Conservation (phyloP, 2,329 filamentous ascomycete species). For the Ascochyta clinopodiicola region DNA sequence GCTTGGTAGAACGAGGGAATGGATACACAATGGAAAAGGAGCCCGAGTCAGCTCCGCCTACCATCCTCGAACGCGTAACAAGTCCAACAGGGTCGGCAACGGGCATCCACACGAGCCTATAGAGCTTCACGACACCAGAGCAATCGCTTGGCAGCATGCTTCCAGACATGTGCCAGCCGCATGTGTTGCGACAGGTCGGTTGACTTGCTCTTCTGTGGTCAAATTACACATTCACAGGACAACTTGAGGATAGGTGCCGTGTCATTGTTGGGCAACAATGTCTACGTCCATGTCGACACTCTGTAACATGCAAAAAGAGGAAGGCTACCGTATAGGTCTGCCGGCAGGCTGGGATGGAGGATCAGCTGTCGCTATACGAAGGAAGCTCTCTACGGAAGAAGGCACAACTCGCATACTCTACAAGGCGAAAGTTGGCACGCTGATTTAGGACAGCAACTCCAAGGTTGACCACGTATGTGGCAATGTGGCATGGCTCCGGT, state of each 20-base stretch:
- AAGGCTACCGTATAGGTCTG: slow-evolving; percentile 13
- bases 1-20: slow-evolving; percentile 73
- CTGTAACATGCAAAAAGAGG: slow-evolving; percentile 4
- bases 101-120: slow-evolving; percentile 30
- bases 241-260: neutral
- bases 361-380: slow-evolving; percentile 15
- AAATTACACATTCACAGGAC: neutral
- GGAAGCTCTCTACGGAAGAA: slow-evolving; percentile 15
- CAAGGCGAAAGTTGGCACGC: neutral
- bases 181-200: neutral
- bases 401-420: neutral
- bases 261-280: neutral
- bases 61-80: slow-evolving; percentile 17
- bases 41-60: slow-evolving; percentile 21
- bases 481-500: slow-evolving; percentile 19
- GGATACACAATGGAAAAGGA: slow-evolving; percentile 61
- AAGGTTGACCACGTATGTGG: slow-evolving; percentile 4
- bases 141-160: slow-evolving; percentile 6
- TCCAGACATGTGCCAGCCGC: neutral
- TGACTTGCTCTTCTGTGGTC: neutral
- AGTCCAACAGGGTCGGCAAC: slow-evolving; percentile 29
- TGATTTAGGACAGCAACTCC: neutral
- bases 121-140: slow-evolving; percentile 11
- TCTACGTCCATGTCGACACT: neutral
- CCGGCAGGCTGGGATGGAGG: slow-evolving; percentile 4